Conservation (phyloP, 2,329 filamentous ascomycete genomes). For the Neofusicoccum sp. region DNA sequence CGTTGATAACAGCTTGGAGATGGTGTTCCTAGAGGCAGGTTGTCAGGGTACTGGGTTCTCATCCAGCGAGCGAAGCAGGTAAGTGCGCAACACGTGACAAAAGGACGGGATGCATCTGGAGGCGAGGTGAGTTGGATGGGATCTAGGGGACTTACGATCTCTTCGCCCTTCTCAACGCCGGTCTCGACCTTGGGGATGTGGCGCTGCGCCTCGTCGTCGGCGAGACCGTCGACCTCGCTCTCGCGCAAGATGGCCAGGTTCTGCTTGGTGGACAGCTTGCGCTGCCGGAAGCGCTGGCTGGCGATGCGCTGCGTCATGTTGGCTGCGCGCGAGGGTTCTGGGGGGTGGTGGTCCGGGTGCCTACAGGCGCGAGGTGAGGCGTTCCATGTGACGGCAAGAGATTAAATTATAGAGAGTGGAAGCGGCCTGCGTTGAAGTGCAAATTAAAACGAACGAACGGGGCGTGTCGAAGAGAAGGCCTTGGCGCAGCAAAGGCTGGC, state of each 20-base stretch:
- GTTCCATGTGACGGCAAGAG: constrained; percentile 17
- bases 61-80: not conserved
- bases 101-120: constrained; percentile 26
- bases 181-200: constrained; percentile 85
- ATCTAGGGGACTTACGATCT: constrained; percentile 72
- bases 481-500: not conserved
- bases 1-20: constrained; percentile 79
- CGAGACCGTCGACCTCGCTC: constrained; percentile 79
- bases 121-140: constrained; percentile 22
- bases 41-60: constrained; percentile 1
- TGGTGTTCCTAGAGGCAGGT: constrained; percentile 75
- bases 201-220: constrained; percentile 82
- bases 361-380: constrained; percentile 4
- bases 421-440: not conserved
- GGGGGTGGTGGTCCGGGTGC: not conserved
- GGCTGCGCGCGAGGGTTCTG: constrained; percentile 5
- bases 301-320: constrained; percentile 38
- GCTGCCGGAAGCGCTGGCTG: constrained; percentile 68
- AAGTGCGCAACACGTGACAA: constrained; percentile 25
- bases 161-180: constrained; percentile 94
- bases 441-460: not conserved
- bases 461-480: not conserved
- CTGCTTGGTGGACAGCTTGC: constrained; percentile 91
- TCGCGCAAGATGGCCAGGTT: constrained; percentile 83
- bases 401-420: not conserved